Base-by-base conservation (phyloP, 768 basidiomycete genomes). In the Pisolithus tinctorius region DNA sequence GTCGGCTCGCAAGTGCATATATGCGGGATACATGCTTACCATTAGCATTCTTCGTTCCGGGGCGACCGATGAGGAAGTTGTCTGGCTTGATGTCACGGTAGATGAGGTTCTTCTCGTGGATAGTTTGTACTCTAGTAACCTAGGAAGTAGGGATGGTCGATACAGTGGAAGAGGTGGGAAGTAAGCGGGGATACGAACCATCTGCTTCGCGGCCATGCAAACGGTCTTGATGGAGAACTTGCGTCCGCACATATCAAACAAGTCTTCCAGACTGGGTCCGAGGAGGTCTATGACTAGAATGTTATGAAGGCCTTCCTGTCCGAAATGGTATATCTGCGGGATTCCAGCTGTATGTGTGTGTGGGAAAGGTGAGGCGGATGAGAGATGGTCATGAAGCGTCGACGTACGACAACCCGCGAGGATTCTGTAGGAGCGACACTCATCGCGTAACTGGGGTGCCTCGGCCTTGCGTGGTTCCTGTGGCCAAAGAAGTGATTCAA, bases 81-180 rank as follows among this genome's bases (percentile, higher is more conserved):
- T 98, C 96, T 9, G 96, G 96, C 70, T 99, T 99, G 75, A 99
- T 98, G 68, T 99, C 96, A 50, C 96, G 88, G 69, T 99, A 98
- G 61, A 99, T 98, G 62, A 99, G 82, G 71, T 96, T 97, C 80
- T 97, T 98, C 71, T 97, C 95, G 70, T 99, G 96, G 48, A 99
- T 97, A 16, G 89, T 95, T 70, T 98, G 95, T 17, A 96, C 93
- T 61, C 96, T 84, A 46, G 90, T 82, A 53, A 99, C 76, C 95
- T 98, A 57, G 36, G 31, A 53, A 39, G 39, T 40, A 38, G 45
- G 6, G 45, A 52, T 39, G 57, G 39, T 58, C 25, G 45, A 38
- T 48, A 43, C 34, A 53, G 42, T 50, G 29, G 50, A 31, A 11
- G 51, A 27, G 42, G 49, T 51, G 31, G 47, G 27, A 31, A 45